Percentiles rank a stretch among this genome's conserved stretches.
Evolutionary conservation across 106 monocot species (phyloP).

Genomic region (Cymbidium sinense): DNA sequence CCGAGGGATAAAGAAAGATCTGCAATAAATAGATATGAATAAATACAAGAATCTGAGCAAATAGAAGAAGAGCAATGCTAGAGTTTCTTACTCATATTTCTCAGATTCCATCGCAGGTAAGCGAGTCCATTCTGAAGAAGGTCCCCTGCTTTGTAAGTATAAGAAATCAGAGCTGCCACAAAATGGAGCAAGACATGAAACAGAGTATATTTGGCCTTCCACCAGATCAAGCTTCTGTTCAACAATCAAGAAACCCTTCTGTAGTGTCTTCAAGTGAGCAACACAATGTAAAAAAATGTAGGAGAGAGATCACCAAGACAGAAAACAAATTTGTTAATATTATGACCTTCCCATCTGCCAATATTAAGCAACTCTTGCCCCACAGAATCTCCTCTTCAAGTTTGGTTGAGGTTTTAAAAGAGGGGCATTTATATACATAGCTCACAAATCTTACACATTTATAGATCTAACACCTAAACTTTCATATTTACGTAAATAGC

Average conservation of each 20-base stretch:
- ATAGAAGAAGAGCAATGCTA: not conserved
- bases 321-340: not conserved
- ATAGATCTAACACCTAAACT: too few species aligned
- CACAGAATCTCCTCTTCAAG: not conserved
- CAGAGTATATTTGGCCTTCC: constrained; percentile 88
- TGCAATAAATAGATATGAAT: constrained; percentile 25
- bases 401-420: not conserved
- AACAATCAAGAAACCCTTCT: not conserved
- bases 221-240: constrained; percentile 74
- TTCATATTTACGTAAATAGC: too few species aligned
- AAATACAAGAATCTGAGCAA: not conserved
- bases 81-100: constrained; percentile 63
- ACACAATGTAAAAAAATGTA: not conserved
- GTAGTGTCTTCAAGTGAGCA: not conserved
- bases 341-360: not conserved
- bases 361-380: not conserved
- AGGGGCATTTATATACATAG: too few species aligned
- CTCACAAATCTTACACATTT: too few species aligned
- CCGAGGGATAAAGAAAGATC: constrained; percentile 70
- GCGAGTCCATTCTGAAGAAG: constrained; percentile 57
- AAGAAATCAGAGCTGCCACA: constrained; percentile 35
- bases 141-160: constrained; percentile 80
- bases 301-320: not conserved
- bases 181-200: constrained; percentile 61
- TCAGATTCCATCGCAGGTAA: constrained; percentile 20